Conservation (phyloP, 495 filamentous ascomycete genomes). For the Sphaerosporella brunnea region DNA sequence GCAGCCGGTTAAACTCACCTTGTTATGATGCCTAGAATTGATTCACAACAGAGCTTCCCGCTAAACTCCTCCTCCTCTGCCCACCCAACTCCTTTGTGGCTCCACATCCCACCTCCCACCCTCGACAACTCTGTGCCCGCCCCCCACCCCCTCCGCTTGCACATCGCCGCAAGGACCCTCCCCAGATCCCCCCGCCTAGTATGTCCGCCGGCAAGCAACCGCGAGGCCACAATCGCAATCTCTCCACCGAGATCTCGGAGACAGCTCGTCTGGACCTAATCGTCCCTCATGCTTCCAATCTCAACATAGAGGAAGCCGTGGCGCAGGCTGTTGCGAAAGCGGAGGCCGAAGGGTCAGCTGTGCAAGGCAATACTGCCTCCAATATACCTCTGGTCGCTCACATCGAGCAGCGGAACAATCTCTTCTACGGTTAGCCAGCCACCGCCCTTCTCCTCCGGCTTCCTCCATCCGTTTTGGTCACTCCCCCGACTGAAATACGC, state of each 20-base stretch:
- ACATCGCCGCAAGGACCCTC: too few relatives aligned
- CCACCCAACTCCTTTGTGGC: too few relatives aligned
- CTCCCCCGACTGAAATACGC: slow-evolving; percentile 2
- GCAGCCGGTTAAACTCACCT: too few relatives aligned
- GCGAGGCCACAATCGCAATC: slow-evolving; percentile 18
- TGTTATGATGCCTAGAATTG: too few relatives aligned
- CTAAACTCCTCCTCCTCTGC: too few relatives aligned
- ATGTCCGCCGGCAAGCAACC: too few relatives aligned
- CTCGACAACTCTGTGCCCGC: too few relatives aligned
- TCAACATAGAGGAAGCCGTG: slow-evolving; percentile 46
- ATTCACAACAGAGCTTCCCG: too few relatives aligned
- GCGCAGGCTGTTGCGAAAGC: too few relatives aligned
- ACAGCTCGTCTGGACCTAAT: slow-evolving; percentile 60
- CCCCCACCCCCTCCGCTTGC: too few relatives aligned
- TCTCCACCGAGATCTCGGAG: slow-evolving; percentile 42
- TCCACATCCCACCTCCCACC: too few relatives aligned
- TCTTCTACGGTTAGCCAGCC: slow-evolving; percentile 25
- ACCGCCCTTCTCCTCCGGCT: slow-evolving; percentile 29
- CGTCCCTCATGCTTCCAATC: slow-evolving; percentile 49
- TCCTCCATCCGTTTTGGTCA: slow-evolving; percentile 4
- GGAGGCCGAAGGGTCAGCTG: slow-evolving; percentile 32
- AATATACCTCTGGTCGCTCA: slow-evolving; percentile 19
- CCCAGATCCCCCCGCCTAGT: too few relatives aligned
- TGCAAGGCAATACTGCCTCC: slow-evolving; percentile 32
- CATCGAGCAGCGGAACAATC: slow-evolving; percentile 35